Conservation (phyloP, 2,329 filamentous ascomycete species). For the Hypoxylon sp. region DNA sequence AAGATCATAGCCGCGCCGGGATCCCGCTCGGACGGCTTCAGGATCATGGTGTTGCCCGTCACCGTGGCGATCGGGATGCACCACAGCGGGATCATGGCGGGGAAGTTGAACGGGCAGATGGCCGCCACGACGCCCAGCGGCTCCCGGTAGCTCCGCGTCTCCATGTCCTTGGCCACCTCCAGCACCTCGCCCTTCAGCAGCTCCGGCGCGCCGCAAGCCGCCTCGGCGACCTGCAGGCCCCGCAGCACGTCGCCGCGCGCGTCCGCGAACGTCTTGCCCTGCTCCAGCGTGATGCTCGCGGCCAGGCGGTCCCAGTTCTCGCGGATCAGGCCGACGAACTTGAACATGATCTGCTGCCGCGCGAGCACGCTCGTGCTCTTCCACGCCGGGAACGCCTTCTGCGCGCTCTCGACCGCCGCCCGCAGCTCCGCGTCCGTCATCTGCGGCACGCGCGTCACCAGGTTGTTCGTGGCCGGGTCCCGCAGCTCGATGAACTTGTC, state of each 20-base stretch:
- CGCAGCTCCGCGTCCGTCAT: constrained; percentile 82
- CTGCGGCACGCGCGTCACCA: constrained; percentile 85
- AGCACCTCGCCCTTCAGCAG: constrained; percentile 86
- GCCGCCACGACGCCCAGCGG: constrained; percentile 84
- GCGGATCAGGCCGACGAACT: constrained; percentile 81
- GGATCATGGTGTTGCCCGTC: constrained; percentile 84
- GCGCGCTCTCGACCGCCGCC: constrained; percentile 79
- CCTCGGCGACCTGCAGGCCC: constrained; percentile 87
- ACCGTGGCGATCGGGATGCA: constrained; percentile 87
- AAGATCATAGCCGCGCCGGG: constrained; percentile 88
- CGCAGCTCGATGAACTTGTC: constrained; percentile 82
- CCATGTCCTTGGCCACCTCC: constrained; percentile 91
- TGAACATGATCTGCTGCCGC: constrained; percentile 89
- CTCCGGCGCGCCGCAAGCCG: constrained; percentile 82
- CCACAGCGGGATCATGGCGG: constrained; percentile 94
- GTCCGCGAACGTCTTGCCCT: constrained; percentile 89
- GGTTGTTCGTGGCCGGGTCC: constrained; percentile 87
- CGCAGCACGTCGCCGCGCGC: constrained; percentile 84
- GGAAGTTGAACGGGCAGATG: constrained; percentile 93
- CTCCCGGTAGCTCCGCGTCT: constrained; percentile 85
- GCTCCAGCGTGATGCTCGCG: constrained; percentile 87
- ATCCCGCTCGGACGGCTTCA: constrained; percentile 89
- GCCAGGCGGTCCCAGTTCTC: constrained; percentile 89
- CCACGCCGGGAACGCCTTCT: constrained; percentile 82
- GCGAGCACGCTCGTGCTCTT: constrained; percentile 77